phyloP scores from a whole-genome alignment of 2,329 filamentous ascomycete species.

The Alternaria atra region DNA sequence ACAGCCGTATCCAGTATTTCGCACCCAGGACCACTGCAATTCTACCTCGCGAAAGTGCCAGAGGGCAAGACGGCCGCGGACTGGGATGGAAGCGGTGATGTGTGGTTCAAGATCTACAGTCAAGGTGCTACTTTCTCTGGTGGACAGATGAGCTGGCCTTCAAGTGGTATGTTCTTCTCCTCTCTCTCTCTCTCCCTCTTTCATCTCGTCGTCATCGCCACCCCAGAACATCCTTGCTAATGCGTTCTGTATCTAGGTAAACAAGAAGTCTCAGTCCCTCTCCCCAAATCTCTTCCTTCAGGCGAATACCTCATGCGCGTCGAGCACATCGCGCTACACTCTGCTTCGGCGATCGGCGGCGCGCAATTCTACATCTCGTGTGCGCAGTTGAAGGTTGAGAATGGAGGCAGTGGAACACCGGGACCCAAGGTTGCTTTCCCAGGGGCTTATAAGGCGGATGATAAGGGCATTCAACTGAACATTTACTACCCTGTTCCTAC shows the following conservation, averaged over 20 bases:
- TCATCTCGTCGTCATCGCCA: not conserved
- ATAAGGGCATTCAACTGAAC: slow-evolving; percentile 39
- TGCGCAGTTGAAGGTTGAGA: slow-evolving; percentile 55
- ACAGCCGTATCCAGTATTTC: slow-evolving; percentile 42
- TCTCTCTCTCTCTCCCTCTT: not conserved
- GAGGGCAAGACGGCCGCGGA: slow-evolving; percentile 34
- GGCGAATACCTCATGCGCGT: slow-evolving; percentile 59
- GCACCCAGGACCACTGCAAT: slow-evolving; percentile 49
- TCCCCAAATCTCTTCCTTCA: slow-evolving; percentile 52
- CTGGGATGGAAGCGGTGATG: slow-evolving; percentile 46
- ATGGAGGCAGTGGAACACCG: slow-evolving; percentile 48
- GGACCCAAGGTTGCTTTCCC: slow-evolving; percentile 52
- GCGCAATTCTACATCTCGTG: slow-evolving; percentile 58
- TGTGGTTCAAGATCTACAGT: slow-evolving; percentile 51
- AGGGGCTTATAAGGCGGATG: slow-evolving; percentile 43
- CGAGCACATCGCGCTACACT: slow-evolving; percentile 59
- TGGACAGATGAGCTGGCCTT: slow-evolving; percentile 39
- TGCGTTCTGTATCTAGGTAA: slow-evolving; percentile 14
- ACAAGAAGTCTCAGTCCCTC: slow-evolving; percentile 42
- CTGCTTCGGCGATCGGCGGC: slow-evolving; percentile 42
- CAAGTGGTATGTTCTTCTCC: slow-evolving; percentile 21
- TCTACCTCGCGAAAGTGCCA: slow-evolving; percentile 52
- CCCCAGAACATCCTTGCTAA: not conserved
- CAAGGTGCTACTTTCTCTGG: slow-evolving; percentile 31
- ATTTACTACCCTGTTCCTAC: slow-evolving; percentile 39